Conservation (phyloP, 1,139 yeast species). For the Saccharomyces hybrid region DNA sequence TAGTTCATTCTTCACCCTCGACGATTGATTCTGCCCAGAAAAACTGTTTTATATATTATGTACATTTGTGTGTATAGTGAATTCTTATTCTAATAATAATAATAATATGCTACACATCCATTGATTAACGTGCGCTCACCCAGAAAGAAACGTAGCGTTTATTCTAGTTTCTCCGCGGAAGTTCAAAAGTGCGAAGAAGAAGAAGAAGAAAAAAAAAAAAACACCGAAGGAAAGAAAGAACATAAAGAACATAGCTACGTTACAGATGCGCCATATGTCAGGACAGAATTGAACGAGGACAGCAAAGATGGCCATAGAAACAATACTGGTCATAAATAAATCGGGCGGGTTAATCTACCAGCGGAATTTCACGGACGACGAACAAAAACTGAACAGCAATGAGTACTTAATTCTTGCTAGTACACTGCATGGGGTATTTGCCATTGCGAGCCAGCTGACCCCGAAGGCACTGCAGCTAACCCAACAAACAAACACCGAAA, state of each 20-base stretch:
- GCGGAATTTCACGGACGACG: constrained; percentile 55
- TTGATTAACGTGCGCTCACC: too few species aligned
- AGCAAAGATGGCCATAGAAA: constrained; percentile 47
- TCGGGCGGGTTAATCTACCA: constrained; percentile 93
- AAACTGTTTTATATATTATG: neutral
- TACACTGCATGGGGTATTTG: constrained; percentile 91
- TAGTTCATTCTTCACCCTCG: too few species aligned
- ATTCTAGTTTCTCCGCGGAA: neutral
- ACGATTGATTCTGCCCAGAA: neutral
- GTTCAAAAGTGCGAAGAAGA: neutral
- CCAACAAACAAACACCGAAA: constrained; percentile 6
- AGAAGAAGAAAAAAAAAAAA: neutral
- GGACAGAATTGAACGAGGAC: neutral
- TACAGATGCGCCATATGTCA: too few species aligned
- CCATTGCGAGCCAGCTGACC: constrained; percentile 76
- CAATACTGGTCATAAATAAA: constrained; percentile 59
- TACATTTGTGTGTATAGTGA: neutral
- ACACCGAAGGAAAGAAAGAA: neutral
- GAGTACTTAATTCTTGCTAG: constrained; percentile 91
- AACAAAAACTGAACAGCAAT: constrained; percentile 58
- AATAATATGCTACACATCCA: neutral
- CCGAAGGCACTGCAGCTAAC: constrained; percentile 42
- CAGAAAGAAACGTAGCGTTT: too few species aligned
- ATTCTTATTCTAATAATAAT: neutral
- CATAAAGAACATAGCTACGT: too few species aligned